Percentiles rank a stretch among this genome's conserved stretches.
Evolutionary conservation across 2,329 filamentous ascomycete species (phyloP).

Genomic region (Colletotrichum karsti): DNA sequence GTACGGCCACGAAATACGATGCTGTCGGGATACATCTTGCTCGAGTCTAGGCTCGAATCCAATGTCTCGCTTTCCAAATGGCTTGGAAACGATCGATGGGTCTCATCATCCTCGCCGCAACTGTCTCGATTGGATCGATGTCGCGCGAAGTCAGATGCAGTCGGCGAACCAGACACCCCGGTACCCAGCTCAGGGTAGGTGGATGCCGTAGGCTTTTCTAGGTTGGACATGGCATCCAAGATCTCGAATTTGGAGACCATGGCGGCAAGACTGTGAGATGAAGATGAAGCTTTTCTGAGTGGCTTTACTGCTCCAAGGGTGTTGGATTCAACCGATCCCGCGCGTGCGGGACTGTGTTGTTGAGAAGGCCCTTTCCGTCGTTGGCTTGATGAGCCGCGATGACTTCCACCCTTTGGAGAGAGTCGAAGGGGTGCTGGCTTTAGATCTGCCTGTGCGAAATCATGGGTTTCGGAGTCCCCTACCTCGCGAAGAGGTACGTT

Average conservation of each 20-base stretch:
- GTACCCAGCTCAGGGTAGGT: no score
- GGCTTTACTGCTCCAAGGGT: neutral
- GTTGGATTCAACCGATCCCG: no score
- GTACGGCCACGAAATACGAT: neutral
- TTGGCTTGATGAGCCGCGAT: neutral
- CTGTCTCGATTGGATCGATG: no score
- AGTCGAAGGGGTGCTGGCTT: slow-evolving; percentile 1
- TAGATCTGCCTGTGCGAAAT: neutral
- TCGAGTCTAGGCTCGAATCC: neutral
- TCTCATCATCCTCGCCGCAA: neutral
- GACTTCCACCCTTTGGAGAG: neutral
- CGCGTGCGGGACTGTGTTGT: no score
- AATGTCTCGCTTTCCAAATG: neutral
- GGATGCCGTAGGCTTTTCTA: neutral
- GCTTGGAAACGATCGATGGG: neutral
- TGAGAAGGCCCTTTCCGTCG: neutral
- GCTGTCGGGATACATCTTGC: neutral
- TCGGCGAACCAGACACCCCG: no score
- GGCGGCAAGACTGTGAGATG: neutral
- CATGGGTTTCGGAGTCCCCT: neutral
- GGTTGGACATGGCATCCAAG: neutral
- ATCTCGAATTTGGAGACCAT: slow-evolving; percentile 22
- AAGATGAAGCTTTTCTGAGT: neutral
- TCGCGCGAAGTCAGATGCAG: no score
- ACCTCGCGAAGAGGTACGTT: neutral